phyloP scores from a whole-genome alignment of 331 rosid genomes.

The Ulmus americana region DNA sequence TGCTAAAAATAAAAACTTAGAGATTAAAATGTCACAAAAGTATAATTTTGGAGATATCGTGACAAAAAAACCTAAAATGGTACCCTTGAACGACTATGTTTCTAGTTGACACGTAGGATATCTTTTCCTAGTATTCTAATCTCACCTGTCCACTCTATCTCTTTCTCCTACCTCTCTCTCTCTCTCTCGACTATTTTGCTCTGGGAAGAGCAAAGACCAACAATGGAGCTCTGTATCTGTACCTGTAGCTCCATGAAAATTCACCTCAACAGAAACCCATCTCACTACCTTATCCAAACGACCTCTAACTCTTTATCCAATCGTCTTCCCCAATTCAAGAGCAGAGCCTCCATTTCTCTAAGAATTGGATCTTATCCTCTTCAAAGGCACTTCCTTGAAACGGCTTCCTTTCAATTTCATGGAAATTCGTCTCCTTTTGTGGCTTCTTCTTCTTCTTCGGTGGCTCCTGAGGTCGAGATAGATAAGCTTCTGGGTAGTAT shows the following conservation, averaged over 20 bases:
- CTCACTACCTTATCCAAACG: slow-evolving; percentile 15
- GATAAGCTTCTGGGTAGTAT: slow-evolving; percentile 61
- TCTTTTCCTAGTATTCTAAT: not conserved
- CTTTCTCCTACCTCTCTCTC: not conserved
- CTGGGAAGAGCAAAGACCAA: not conserved
- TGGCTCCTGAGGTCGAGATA: slow-evolving; percentile 27
- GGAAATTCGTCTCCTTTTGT: slow-evolving; percentile 26
- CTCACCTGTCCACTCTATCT: not conserved
- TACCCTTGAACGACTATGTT: too few species aligned
- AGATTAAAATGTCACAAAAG: too few species aligned
- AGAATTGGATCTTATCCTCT: slow-evolving; percentile 34
- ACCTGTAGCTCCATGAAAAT: slow-evolving; percentile 29
- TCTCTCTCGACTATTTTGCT: not conserved
- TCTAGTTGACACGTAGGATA: too few species aligned
- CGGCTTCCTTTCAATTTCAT: slow-evolving; percentile 12
- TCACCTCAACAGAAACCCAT: slow-evolving; percentile 26
- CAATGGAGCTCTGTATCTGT: slow-evolving; percentile 57
- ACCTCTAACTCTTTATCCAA: slow-evolving; percentile 19
- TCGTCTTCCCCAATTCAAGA: slow-evolving; percentile 24
- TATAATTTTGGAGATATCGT: too few species aligned
- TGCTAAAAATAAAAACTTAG: too few species aligned
- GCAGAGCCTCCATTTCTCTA: slow-evolving; percentile 28
- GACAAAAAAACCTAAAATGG: too few species aligned
- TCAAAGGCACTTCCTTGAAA: slow-evolving; percentile 33
- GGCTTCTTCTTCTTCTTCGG: slow-evolving; percentile 40